phyloP scores from a whole-genome alignment of 2,329 filamentous ascomycete species.

The Exophiala calicioides region DNA sequence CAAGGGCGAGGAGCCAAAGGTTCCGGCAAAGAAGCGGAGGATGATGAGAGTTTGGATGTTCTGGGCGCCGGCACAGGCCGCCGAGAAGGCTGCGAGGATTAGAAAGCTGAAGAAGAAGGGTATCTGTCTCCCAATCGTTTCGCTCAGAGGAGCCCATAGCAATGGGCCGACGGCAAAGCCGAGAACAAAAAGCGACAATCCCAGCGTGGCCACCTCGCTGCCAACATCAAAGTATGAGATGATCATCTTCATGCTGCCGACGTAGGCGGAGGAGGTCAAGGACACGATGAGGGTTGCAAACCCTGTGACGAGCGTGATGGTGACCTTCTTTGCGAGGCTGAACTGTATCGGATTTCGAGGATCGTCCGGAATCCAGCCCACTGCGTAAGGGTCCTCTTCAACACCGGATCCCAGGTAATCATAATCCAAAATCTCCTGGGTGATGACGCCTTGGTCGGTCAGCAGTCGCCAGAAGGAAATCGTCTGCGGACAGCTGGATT shows the following conservation, averaged over 20 bases:
- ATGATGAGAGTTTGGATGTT: constrained; percentile 67
- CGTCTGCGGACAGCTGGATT: no score
- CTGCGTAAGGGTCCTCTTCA: constrained; percentile 65
- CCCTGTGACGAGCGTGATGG: constrained; percentile 66
- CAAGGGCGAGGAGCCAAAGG: constrained; percentile 53
- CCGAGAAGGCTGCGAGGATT: constrained; percentile 62
- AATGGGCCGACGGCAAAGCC: constrained; percentile 62
- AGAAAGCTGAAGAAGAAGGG: constrained; percentile 63
- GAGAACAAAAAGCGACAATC: constrained; percentile 52
- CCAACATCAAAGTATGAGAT: constrained; percentile 50
- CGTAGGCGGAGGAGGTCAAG: constrained; percentile 57
- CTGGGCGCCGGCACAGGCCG: constrained; percentile 63
- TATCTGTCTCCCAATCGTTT: constrained; percentile 34
- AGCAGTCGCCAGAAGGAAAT: constrained; percentile 1
- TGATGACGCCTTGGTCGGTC: constrained; percentile 11
- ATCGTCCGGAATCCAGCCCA: constrained; percentile 51
- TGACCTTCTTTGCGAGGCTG: constrained; percentile 66
- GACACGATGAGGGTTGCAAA: constrained; percentile 61
- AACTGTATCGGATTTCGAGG: constrained; percentile 65
- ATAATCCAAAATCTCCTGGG: constrained; percentile 32
- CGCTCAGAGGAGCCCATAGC: constrained; percentile 39
- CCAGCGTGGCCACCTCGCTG: constrained; percentile 48
- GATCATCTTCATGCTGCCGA: constrained; percentile 58
- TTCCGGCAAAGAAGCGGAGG: constrained; percentile 59
- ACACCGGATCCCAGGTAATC: constrained; percentile 66